Evolutionary conservation across 495 filamentous ascomycete genomes (phyloP).

Genomic region (Pyrenula massariospora): DNA sequence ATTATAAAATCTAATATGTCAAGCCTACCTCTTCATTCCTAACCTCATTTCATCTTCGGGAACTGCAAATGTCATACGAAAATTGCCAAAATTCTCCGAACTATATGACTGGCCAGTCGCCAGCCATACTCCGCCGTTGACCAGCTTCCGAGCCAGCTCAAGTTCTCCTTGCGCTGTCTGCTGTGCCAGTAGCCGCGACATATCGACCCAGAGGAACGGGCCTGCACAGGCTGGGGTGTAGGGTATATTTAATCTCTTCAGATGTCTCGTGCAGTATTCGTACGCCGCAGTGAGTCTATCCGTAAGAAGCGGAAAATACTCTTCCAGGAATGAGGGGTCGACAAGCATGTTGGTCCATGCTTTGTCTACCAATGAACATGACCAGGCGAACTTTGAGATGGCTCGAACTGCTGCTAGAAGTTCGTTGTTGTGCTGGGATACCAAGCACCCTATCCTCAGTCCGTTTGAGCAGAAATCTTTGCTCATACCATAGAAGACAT

Average conservation of each 20-base stretch:
- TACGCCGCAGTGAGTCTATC: neutral
- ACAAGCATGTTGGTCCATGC: slow-evolving; percentile 3
- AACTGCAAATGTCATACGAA: slow-evolving; percentile 1
- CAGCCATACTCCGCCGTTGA: slow-evolving; percentile 2
- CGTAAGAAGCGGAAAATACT: neutral
- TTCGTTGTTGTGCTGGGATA: slow-evolving; percentile 29
- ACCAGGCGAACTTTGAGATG: slow-evolving; percentile 3
- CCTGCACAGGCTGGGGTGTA: neutral
- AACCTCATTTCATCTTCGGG: slow-evolving; percentile 4
- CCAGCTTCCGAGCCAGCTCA: neutral
- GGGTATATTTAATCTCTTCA: neutral
- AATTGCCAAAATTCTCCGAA: neutral
- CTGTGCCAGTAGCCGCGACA: neutral
- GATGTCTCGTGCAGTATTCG: neutral
- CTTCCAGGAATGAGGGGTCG: neutral
- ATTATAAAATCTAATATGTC: neutral
- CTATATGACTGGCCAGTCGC: slow-evolving; percentile 1
- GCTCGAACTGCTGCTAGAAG: neutral
- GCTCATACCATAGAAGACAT: slow-evolving; percentile 49
- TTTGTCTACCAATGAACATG: neutral
- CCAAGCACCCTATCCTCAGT: slow-evolving; percentile 39
- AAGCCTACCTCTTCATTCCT: neutral
- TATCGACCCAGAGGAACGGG: slow-evolving; percentile 3
- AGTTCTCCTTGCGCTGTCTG: slow-evolving; percentile 1
- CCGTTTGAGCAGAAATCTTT: slow-evolving; percentile 51